phyloP scores from a whole-genome alignment of 2,329 filamentous ascomycete species.

The Myriosclerotinia scirpicola region DNA sequence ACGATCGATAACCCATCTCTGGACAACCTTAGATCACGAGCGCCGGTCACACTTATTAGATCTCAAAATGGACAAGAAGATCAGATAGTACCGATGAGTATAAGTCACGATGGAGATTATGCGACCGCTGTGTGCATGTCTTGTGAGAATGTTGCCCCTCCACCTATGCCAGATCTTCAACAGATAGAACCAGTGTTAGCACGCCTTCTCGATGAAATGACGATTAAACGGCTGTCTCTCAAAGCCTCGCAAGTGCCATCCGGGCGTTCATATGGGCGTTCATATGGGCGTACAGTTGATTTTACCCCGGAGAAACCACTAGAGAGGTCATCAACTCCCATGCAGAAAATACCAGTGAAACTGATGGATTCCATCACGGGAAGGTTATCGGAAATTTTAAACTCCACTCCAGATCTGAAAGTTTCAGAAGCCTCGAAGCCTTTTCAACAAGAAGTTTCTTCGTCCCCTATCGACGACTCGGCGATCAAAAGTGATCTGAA shows the following conservation, averaged over 20 bases:
- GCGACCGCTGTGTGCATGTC: slow-evolving; percentile 69
- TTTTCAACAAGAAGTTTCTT: no score
- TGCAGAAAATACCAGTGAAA: slow-evolving; percentile 5
- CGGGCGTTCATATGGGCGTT: not conserved
- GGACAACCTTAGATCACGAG: slow-evolving; percentile 12
- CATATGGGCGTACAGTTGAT: not conserved
- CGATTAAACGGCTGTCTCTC: not conserved
- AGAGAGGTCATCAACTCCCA: not conserved
- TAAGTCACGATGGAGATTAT: slow-evolving; percentile 85
- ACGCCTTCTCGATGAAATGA: slow-evolving; percentile 10
- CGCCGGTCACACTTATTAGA: slow-evolving; percentile 33
- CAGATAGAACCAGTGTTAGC: slow-evolving; percentile 3
- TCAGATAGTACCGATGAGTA: slow-evolving; percentile 68
- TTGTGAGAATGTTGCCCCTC: slow-evolving; percentile 15
- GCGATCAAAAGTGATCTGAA: no score
- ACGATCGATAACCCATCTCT: slow-evolving; percentile 35
- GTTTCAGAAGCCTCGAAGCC: no score
- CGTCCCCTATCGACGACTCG: no score
- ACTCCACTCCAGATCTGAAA: not conserved
- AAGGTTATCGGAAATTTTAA: slow-evolving; percentile 11
- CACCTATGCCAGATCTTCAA: slow-evolving; percentile 12
- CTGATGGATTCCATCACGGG: not conserved
- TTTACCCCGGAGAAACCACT: not conserved
- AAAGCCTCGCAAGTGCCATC: not conserved
- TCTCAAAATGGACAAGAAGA: slow-evolving; percentile 34